These are phyloP conservation scores for Citrus australasica DNA, from an alignment of 345 rosid genomes.

Conservation along the genomic window DNA sequence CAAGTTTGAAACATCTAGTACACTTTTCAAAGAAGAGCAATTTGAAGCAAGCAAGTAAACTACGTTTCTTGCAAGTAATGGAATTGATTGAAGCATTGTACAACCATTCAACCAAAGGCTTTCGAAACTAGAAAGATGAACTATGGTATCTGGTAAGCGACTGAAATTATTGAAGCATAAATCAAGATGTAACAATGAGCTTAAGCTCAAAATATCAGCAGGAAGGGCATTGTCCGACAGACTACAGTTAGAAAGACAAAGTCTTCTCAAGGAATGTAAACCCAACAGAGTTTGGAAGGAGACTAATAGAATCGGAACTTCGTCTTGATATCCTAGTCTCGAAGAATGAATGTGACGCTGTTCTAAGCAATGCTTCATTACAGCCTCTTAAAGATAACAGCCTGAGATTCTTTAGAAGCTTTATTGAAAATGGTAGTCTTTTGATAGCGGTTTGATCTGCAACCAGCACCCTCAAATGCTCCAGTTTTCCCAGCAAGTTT, in stretches of 20 bases:
- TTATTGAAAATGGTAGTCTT: not conserved
- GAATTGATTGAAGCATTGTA: not conserved
- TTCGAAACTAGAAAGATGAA: slow-evolving; percentile 9
- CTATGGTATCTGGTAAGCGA: slow-evolving; percentile 8
- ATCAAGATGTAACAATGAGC: not conserved
- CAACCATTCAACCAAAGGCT: slow-evolving; percentile 3
- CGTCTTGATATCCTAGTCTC: slow-evolving; percentile 12
- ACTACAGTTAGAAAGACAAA: slow-evolving; percentile 19
- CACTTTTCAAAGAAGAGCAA: not conserved
- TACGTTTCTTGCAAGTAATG: not conserved
- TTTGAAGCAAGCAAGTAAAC: not conserved
- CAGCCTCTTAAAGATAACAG: slow-evolving; percentile 6
- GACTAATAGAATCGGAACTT: slow-evolving; percentile 2
- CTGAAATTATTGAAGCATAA: slow-evolving; percentile 10
- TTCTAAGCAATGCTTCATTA: not conserved
- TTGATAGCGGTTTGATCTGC: not conserved
- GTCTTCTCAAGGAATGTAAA: slow-evolving; percentile 8
- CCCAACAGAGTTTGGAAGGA: slow-evolving; percentile 4
- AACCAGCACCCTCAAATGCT: not conserved
- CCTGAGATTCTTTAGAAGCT: slow-evolving; percentile 3
- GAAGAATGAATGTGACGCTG: slow-evolving; percentile 3
- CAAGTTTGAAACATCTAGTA: not conserved
- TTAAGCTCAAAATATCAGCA: not conserved
- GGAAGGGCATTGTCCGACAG: slow-evolving; percentile 12
- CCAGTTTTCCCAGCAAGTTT: not conserved